Base-by-base conservation (phyloP, 139 green algal species). In the Yamagishiella unicocca region DNA sequence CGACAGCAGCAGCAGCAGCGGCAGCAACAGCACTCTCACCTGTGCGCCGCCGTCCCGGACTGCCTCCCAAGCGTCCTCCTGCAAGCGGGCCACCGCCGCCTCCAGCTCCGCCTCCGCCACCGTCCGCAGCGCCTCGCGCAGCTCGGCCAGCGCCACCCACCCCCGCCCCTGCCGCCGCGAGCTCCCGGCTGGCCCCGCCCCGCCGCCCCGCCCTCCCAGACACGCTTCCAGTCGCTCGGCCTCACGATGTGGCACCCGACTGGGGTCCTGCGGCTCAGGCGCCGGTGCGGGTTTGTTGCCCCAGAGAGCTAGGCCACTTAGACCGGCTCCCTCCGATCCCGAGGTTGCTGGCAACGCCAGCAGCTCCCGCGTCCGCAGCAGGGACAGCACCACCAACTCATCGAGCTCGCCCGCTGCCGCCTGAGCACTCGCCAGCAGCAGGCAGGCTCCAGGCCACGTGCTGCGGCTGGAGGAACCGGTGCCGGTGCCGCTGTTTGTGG, bases 31-130 rank as follows among this genome's bases (percentile, higher is more conserved):
- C 50, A 9, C 43, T 70, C 55, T 8, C 24, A 87, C 81, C 81
- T 42, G n/a, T 45, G 27, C 45, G 31, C 81, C 81, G 33, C 64
- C 81, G 22, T 79, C 64, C 6, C 43, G 64, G 22, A 87, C 45
- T 9, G 81, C 81, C 62, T 78, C 81, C 81, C 43, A 68, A 10
- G 66, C 50, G 12, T 87, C 81, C 43, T 68, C 64, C 33, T 45
- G 24, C 66, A 87, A 45, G 45, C 38, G 25, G 45, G 31, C 64
- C 64, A 79, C 67, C 45, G 81, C 81, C 43, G 35, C 81, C 61
- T 75, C 79, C 40, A 85, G 79, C 22, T 33, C 81, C 27, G 22
- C n/a, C 33, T 42, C 40, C 64, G 45, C 64, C 64, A 24, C 81
- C 45, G 2, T 14, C 12, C 27, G n/a, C 46, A 54, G 31, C 62